Percentiles rank a stretch among this genome's conserved stretches.
phyloP scores from a whole-genome alignment of 2,329 filamentous ascomycete species.

The Aquanectria penicillioides region DNA sequence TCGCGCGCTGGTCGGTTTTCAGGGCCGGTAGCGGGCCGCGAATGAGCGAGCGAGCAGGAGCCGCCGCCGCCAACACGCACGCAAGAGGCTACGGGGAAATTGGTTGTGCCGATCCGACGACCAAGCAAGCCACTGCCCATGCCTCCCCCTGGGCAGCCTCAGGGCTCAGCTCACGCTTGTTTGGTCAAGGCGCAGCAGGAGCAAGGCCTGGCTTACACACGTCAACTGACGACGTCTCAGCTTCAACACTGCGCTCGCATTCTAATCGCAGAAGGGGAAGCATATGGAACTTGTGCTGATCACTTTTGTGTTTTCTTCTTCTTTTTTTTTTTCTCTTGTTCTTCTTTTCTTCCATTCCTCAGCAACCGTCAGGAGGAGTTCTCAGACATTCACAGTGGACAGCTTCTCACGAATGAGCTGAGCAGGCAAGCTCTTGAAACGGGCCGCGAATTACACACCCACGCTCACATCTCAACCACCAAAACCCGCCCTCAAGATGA shows the following conservation, averaged over 20 bases:
- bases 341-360: not conserved
- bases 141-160: slow-evolving; percentile 11
- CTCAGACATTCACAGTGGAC: not conserved
- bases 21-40: too few species aligned
- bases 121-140: not conserved
- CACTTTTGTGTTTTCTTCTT: not conserved
- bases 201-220: slow-evolving; percentile 15
- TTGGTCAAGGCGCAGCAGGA: too few species aligned
- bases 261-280: not conserved
- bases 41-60: too few species aligned
- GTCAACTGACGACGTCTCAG: not conserved
- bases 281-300: not conserved
- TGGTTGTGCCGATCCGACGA: slow-evolving; percentile 48
- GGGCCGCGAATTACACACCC: too few species aligned
- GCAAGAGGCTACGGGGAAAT: too few species aligned
- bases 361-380: too few species aligned
- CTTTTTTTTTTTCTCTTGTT: not conserved
- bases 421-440: too few species aligned
- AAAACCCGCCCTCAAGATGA: slow-evolving; percentile 32
- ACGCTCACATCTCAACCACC: not conserved
- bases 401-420: not conserved
- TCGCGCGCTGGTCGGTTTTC: too few species aligned
- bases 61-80: too few species aligned
- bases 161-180: too few species aligned
- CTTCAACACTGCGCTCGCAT: too few species aligned